A percentile compares a stretch with the other conserved stretches of the same genome.
Evolutionary conservation across 2,329 filamentous ascomycete species (phyloP).

Genomic region (Graphium sp.): DNA sequence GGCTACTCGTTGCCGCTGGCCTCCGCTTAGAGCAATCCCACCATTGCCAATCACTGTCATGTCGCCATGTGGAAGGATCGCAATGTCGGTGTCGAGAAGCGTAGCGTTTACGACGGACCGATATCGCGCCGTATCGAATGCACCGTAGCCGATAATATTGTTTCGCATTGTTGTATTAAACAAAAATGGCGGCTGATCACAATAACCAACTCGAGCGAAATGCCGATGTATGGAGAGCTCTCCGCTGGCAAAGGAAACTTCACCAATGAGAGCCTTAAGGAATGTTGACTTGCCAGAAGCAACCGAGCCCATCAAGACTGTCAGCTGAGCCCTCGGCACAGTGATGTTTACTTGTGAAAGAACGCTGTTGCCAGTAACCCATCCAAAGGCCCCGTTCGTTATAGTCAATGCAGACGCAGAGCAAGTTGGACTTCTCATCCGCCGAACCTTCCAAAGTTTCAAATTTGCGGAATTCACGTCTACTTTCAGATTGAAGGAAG

Average conservation of each 20-base stretch:
- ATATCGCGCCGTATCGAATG: slow-evolving; percentile 15
- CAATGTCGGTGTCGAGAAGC: slow-evolving; percentile 14
- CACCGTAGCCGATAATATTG: slow-evolving; percentile 18
- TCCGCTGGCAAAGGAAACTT: slow-evolving; percentile 9
- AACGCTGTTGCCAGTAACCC: slow-evolving; percentile 8
- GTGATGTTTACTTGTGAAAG: slow-evolving; percentile 15
- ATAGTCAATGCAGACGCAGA: slow-evolving; percentile 1
- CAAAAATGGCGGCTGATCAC: slow-evolving; percentile 15
- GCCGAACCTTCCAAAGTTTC: too few species aligned
- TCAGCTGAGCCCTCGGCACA: slow-evolving; percentile 14
- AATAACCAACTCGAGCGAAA: slow-evolving; percentile 11
- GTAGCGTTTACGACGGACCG: slow-evolving; percentile 16
- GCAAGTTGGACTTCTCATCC: too few species aligned
- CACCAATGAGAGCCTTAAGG: slow-evolving; percentile 16
- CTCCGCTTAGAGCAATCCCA: slow-evolving; percentile 23
- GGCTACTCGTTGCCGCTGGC: slow-evolving; percentile 18
- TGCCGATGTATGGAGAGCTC: slow-evolving; percentile 5
- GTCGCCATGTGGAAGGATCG: slow-evolving; percentile 15
- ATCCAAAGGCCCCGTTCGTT: slow-evolving; percentile 9
- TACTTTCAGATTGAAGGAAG: slow-evolving; percentile 15
- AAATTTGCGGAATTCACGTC: too few species aligned
- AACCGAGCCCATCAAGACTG: slow-evolving; percentile 20
- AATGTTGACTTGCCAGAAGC: slow-evolving; percentile 19
- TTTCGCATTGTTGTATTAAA: slow-evolving; percentile 16
- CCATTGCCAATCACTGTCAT: slow-evolving; percentile 20